Evolutionary conservation across 1,139 yeast genomes (phyloP).

Genomic region (Arxiozyma heterogenica): DNA sequence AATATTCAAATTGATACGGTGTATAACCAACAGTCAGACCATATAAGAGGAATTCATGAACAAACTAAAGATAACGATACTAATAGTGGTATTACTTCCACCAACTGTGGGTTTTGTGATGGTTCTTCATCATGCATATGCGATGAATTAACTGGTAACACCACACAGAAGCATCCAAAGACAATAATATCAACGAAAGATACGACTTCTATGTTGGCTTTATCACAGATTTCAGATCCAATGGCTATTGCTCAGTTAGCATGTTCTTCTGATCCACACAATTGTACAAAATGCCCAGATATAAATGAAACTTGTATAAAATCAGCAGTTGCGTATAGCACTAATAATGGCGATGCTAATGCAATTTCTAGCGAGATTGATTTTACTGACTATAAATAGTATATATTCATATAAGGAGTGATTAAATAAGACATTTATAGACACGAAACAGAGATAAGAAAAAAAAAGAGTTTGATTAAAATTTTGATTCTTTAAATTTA

Average conservation of each 20-base stretch:
- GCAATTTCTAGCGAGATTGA: conserved; percentile 10
- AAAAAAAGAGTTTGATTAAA: not conserved
- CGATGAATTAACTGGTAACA: conserved; percentile 46
- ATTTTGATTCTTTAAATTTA: not conserved
- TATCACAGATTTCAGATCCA: not conserved
- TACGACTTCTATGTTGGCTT: not conserved
- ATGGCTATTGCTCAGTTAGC: conserved; percentile 1
- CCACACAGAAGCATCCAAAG: not conserved
- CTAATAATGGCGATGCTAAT: not conserved
- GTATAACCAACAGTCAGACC: not conserved
- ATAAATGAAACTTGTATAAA: conserved; percentile 14
- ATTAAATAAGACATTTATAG: too few species aligned
- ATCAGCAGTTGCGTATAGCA: conserved; percentile 3
- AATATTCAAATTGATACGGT: not conserved
- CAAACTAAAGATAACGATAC: not conserved
- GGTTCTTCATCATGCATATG: conserved; percentile 91
- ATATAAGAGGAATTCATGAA: not conserved
- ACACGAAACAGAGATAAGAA: too few species aligned
- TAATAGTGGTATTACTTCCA: conserved; percentile 2
- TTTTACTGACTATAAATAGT: conserved; percentile 6
- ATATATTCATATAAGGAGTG: too few species aligned
- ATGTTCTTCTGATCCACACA: conserved; percentile 11
- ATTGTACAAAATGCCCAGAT: conserved; percentile 16
- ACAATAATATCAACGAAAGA: not conserved
- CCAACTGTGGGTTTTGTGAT: conserved; percentile 80